Base-by-base conservation (phyloP, 345 rosid genomes). In the Linum trigynum region DNA sequence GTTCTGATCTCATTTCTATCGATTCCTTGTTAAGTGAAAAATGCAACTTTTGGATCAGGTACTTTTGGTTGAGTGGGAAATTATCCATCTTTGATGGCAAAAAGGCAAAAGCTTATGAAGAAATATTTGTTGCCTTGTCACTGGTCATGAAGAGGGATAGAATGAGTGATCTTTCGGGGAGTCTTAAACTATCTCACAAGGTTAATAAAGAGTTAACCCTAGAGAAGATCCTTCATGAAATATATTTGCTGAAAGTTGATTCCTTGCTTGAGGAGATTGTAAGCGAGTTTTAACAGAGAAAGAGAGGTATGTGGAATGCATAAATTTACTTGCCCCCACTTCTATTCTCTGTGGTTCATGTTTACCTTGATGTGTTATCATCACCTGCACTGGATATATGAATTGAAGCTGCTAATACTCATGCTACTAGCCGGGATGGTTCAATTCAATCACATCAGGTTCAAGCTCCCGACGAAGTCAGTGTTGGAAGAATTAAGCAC, bases 31-130 rank as follows among this genome's bases (percentile, higher is more conserved):
- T 72, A 74, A 67, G 69, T 45, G 50, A 71, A 69, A 86, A 85
- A 66, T 76, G 74, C 65, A 77, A 83, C 67, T 88, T 90, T 66
- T 90, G 99, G 99, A 75, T 71, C 76, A 83, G 97, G 32, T 90
- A 80, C 77, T 88, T 84, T 80, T 94, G 97, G 96, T 78, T 90
- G 81, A 88, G 92, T 76, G 99, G 95, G 41, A 86, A 79, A 67
- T 72, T 94, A 70, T 90, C 96, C 60, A 76, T 85, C 69, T 73
- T 75, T 77, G 92, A 94, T 70, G 83, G 84, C 42, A 81, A 88
- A 74, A 94, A 86, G 74, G 79, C 76, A 65, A 90, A 86, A 84
- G 97, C 96, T 66, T 81, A 71, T 72, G 83, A 85, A 65, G 89
- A 88, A 65, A 76, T 83, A 70, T 76, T 78, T 55, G 76, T 82